These are phyloP conservation scores for Tephrocybe rancida DNA, from an alignment of 768 basidiomycete genomes.

Conservation along the genomic window DNA sequence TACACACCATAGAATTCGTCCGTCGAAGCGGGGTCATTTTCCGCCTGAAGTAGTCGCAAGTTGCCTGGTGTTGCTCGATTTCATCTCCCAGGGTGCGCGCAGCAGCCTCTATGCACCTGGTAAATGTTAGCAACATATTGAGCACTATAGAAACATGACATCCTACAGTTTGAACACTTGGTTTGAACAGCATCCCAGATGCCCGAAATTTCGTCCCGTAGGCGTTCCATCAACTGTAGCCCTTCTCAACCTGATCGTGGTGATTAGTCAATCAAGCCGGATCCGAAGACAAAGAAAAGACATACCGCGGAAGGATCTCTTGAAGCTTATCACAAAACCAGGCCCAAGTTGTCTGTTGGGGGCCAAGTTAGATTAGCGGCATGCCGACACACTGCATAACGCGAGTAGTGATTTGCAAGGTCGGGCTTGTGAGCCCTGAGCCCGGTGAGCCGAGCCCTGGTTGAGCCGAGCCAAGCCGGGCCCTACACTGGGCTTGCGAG, in stretches of 20 bases:
- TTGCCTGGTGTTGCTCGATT: not conserved
- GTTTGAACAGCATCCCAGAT: not conserved
- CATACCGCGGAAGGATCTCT: not conserved
- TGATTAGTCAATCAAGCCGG: not conserved
- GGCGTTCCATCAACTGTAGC: not conserved
- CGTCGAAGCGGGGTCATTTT: too few species aligned
- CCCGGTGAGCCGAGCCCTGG: too few species aligned
- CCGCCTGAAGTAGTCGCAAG: too few species aligned
- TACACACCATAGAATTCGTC: too few species aligned
- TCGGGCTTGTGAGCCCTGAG: too few species aligned
- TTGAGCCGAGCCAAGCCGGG: too few species aligned
- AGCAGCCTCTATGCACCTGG: not conserved
- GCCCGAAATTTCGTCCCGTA: not conserved
- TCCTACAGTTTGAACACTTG: constrained; percentile 7
- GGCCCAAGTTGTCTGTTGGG: not conserved
- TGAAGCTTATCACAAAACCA: not conserved
- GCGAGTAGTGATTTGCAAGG: too few species aligned
- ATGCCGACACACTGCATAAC: too few species aligned
- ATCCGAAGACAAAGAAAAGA: not conserved
- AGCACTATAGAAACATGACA: not conserved
- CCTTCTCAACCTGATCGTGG: constrained; percentile 3
- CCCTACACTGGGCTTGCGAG: too few species aligned
- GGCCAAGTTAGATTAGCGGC: too few species aligned
- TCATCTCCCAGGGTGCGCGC: not conserved
- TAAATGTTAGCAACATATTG: too few species aligned